These are phyloP conservation scores for Talaromyces albobiverticillius DNA, from an alignment of 2,329 filamentous ascomycete species.

Conservation along the genomic window DNA sequence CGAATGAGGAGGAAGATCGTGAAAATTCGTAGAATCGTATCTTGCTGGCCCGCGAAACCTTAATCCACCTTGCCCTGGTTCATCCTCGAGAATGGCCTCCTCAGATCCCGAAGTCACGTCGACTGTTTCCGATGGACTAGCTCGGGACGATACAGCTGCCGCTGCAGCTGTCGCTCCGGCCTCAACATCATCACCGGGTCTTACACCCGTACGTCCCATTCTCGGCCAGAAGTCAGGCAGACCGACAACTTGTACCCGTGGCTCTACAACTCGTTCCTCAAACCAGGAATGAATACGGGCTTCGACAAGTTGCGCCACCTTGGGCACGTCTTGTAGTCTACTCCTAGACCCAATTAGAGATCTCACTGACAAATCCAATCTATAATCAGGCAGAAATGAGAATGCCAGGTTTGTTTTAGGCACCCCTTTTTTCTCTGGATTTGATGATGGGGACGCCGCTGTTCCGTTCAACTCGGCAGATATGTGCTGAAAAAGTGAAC, in stretches of 20 bases:
- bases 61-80: slow-evolving; percentile 30
- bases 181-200: slow-evolving; percentile 41
- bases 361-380: slow-evolving; percentile 63
- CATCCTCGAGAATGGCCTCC: slow-evolving; percentile 15
- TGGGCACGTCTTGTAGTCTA: slow-evolving; percentile 63
- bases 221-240: slow-evolving; percentile 62
- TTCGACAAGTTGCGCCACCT: slow-evolving; percentile 65
- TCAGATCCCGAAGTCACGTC: slow-evolving; percentile 19
- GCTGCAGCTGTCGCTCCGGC: slow-evolving; percentile 16
- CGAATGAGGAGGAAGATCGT: slow-evolving; percentile 24
- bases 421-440: slow-evolving; percentile 50
- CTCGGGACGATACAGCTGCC: slow-evolving; percentile 28
- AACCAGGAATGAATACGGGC: slow-evolving; percentile 65
- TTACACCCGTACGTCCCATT: slow-evolving; percentile 48
- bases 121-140: slow-evolving; percentile 27
- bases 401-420: slow-evolving; percentile 86
- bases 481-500: slow-evolving; percentile 8
- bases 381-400: slow-evolving; percentile 70
- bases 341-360: slow-evolving; percentile 63
- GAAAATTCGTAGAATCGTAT: slow-evolving; percentile 26
- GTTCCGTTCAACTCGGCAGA: slow-evolving; percentile 14
- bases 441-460: slow-evolving; percentile 33
- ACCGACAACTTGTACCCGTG: slow-evolving; percentile 63
- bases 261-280: slow-evolving; percentile 64
- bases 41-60: slow-evolving; percentile 30